These are phyloP conservation scores for Discostella stelligera DNA, from an alignment of 352 stramenopile species.

Conservation along the genomic window DNA sequence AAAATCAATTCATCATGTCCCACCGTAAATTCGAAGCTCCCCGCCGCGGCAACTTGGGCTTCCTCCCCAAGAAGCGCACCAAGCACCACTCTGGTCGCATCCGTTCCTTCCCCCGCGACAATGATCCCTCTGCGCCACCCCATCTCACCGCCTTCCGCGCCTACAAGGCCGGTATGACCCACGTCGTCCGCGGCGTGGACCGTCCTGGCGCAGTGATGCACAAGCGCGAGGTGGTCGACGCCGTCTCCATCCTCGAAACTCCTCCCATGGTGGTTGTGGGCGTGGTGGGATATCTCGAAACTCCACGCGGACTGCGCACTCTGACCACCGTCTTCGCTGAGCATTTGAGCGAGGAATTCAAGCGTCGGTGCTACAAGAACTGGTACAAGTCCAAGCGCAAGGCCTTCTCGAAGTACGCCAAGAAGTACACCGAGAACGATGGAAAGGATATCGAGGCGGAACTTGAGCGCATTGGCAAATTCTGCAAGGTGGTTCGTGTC, in stretches of 20 bases:
- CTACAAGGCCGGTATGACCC: conserved; percentile 99
- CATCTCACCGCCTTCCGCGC: conserved; percentile 99
- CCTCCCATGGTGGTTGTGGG: conserved; percentile 99
- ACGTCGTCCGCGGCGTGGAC: conserved; percentile 98
- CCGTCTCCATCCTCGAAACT: conserved; percentile 99
- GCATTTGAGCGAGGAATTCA: conserved; percentile 98
- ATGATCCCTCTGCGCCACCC: conserved; percentile 89
- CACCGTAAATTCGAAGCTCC: conserved; percentile 82
- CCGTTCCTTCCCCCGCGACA: conserved; percentile 98
- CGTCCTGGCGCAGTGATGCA: conserved; percentile 97
- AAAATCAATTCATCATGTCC: conserved; percentile 52
- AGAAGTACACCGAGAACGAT: conserved; percentile 95
- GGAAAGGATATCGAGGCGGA: conserved; percentile 88
- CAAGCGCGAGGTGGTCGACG: conserved; percentile 99
- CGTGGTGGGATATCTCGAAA: conserved; percentile 99
- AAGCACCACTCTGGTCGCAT: conserved; percentile 98
- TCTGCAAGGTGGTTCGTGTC: conserved; percentile 98
- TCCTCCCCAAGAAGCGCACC: conserved; percentile 99
- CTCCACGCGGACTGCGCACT: conserved; percentile 95
- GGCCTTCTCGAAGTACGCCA: conserved; percentile 99
- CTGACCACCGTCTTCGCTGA: conserved; percentile 99
- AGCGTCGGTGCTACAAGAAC: conserved; percentile 99
- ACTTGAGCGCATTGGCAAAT: conserved; percentile 99
- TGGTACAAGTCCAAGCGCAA: conserved; percentile 99
- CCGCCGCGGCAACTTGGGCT: conserved; percentile 95